Percentiles rank a stretch among this genome's conserved stretches.
Conservation (phyloP, 495 filamentous ascomycete species). For the Achaetomiella virescens region DNA sequence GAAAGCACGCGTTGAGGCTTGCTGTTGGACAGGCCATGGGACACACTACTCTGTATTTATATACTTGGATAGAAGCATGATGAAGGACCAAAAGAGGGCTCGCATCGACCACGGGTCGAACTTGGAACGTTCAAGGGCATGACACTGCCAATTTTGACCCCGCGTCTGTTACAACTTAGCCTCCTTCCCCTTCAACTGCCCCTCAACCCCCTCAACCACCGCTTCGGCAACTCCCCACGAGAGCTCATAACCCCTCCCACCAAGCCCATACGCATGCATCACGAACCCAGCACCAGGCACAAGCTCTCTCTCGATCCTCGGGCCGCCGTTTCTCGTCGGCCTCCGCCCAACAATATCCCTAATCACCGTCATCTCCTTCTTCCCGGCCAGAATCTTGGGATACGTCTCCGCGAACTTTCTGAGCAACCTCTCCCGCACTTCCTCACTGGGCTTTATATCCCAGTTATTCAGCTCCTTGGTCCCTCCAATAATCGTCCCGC, state of each 20-base stretch:
- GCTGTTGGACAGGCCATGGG: neutral
- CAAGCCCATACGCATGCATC: constrained; percentile 60
- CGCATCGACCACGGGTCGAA: too few relatives aligned
- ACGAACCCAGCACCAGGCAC: constrained; percentile 32
- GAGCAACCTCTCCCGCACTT: constrained; percentile 45
- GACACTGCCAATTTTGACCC: neutral
- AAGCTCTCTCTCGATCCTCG: constrained; percentile 38
- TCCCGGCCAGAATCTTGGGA: constrained; percentile 31
- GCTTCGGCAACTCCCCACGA: constrained; percentile 43
- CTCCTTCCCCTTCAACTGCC: constrained; percentile 15
- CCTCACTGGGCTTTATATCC: constrained; percentile 42
- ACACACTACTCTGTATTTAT: neutral
- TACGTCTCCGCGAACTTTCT: constrained; percentile 33
- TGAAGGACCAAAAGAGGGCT: neutral
- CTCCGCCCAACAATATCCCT: constrained; percentile 42
- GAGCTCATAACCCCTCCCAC: constrained; percentile 53
- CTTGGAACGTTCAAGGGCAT: neutral
- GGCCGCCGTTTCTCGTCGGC: constrained; percentile 38
- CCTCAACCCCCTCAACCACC: constrained; percentile 29
- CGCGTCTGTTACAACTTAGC: constrained; percentile 10
- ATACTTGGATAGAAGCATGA: neutral
- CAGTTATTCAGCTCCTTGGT: constrained; percentile 56
- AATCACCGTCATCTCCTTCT: constrained; percentile 30
- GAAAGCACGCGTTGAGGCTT: too few relatives aligned
- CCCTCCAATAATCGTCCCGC: constrained; percentile 58